Percentiles rank a stretch among this genome's conserved stretches.
phyloP scores from a whole-genome alignment of 1,139 yeast genomes.

The Suzukiozyma palmioleophila region DNA sequence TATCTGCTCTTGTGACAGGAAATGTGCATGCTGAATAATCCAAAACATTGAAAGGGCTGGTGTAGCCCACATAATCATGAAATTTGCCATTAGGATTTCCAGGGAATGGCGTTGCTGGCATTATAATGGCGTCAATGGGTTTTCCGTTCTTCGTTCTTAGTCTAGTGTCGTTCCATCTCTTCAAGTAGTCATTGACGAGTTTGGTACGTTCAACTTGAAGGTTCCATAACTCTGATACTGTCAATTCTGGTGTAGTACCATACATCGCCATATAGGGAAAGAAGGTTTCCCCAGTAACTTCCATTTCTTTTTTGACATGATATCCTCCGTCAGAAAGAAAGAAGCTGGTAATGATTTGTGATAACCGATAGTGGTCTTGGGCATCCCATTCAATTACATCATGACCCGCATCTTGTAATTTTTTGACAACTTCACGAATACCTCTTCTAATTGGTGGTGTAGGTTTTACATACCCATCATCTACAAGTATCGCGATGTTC shows the following conservation, averaged over 20 bases:
- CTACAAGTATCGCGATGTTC: slow-evolving; percentile 27
- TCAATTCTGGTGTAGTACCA: slow-evolving; percentile 24
- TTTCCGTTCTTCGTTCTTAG: slow-evolving; percentile 29
- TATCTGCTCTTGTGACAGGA: slow-evolving; percentile 55
- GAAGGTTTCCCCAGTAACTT: slow-evolving; percentile 46
- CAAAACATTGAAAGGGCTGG: slow-evolving; percentile 54
- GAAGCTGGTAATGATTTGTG: slow-evolving; percentile 33
- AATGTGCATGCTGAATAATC: slow-evolving; percentile 57
- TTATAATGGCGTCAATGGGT: slow-evolving; percentile 46
- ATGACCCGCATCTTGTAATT: slow-evolving; percentile 46
- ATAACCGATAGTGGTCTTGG: slow-evolving; percentile 30
- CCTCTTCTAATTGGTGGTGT: slow-evolving; percentile 36
- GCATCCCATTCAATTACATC: slow-evolving; percentile 57
- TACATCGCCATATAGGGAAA: slow-evolving; percentile 32
- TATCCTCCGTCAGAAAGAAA: slow-evolving; percentile 46
- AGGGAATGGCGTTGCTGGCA: slow-evolving; percentile 45
- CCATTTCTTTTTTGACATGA: slow-evolving; percentile 23
- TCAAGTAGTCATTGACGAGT: slow-evolving; percentile 30
- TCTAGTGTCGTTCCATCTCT: slow-evolving; percentile 33
- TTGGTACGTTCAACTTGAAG: slow-evolving; percentile 30
- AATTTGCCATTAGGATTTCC: slow-evolving; percentile 40
- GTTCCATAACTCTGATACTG: slow-evolving; percentile 41
- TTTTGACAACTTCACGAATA: slow-evolving; percentile 16
- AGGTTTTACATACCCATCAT: slow-evolving; percentile 31
- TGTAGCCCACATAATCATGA: slow-evolving; percentile 40